Conservation (phyloP, 352 stramenopile species). For the Pilasporangium apinafurcum region DNA sequence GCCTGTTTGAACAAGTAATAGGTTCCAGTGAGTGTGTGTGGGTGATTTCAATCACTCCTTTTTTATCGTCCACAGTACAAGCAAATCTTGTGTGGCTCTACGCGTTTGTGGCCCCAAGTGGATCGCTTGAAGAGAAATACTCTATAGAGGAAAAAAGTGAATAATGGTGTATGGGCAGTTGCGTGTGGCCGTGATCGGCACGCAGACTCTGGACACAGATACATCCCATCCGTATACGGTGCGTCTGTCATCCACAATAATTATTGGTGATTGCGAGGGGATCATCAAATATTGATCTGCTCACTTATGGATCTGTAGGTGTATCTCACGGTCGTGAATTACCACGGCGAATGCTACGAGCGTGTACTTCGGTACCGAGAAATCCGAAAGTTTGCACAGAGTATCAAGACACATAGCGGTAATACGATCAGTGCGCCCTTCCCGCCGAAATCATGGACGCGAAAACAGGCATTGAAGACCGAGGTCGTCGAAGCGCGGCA, state of each 20-base stretch:
- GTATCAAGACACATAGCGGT: constrained; percentile 24
- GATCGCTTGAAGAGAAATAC: background rate
- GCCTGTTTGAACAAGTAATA: too few species aligned
- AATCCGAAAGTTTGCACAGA: constrained; percentile 44
- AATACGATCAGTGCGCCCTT: constrained; percentile 20
- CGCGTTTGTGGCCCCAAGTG: background rate
- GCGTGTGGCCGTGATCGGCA: constrained; percentile 61
- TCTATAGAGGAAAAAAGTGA: background rate
- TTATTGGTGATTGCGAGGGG: background rate
- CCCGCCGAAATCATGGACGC: constrained; percentile 48
- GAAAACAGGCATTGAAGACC: constrained; percentile 35
- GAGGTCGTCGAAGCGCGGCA: constrained; percentile 62
- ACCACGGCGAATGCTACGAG: constrained; percentile 54
- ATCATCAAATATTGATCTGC: background rate
- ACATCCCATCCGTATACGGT: constrained; percentile 45
- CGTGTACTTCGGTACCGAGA: constrained; percentile 61
- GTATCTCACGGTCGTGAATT: constrained; percentile 69
- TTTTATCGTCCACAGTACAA: too few species aligned
- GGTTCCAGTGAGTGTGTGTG: too few species aligned
- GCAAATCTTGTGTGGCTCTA: background rate
- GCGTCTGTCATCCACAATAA: background rate
- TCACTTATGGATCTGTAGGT: constrained; percentile 18
- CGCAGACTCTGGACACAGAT: constrained; percentile 34
- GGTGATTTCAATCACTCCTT: too few species aligned
- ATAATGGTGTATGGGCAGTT: constrained; percentile 30